Conservation (phyloP, 78 protist species). For the Polysphondylium violaceum region DNA sequence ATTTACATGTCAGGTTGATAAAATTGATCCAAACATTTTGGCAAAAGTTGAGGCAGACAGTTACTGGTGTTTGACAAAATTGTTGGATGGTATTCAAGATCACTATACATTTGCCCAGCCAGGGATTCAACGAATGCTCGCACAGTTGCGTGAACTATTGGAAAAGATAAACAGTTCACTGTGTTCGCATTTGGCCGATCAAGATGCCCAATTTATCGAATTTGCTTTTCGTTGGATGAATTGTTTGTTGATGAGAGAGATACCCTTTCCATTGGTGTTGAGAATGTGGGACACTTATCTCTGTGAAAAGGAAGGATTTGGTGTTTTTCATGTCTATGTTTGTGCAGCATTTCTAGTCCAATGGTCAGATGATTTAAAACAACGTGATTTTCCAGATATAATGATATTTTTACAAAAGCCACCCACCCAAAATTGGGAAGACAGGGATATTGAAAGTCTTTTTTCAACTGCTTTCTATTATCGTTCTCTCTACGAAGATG, state of each 20-base stretch:
- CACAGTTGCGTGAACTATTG: conserved; percentile 71
- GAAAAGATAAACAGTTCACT: conserved; percentile 77
- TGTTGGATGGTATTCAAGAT: conserved; percentile 95
- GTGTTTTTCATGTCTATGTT: conserved; percentile 94
- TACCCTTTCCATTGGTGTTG: conserved; percentile 77
- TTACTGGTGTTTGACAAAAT: conserved; percentile 93
- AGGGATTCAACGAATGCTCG: conserved; percentile 94
- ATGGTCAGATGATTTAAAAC: conserved; percentile 79
- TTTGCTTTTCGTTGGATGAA: conserved; percentile 99
- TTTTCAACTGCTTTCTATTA: conserved; percentile 69
- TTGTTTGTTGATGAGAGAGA: conserved; percentile 96
- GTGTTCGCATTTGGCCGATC: conserved; percentile 81
- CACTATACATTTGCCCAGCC: conserved; percentile 96
- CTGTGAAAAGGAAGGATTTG: conserved; percentile 55
- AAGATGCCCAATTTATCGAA: conserved; percentile 88
- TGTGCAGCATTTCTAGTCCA: conserved; percentile 95
- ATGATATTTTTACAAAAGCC: conserved; percentile 90
- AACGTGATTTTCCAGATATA: conserved; percentile 87
- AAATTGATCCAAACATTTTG: conserved; percentile 29
- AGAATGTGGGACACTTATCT: conserved; percentile 96
- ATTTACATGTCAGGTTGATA: conserved; percentile 28
- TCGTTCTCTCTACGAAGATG: conserved; percentile 57
- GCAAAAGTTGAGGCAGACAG: conserved; percentile 94
- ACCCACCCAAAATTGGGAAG: conserved; percentile 93
- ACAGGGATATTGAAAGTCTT: conserved; percentile 88